Evolutionary conservation across 108 stramenopile species (phyloP).

Genomic region (Nitzschia inconspicua): DNA sequence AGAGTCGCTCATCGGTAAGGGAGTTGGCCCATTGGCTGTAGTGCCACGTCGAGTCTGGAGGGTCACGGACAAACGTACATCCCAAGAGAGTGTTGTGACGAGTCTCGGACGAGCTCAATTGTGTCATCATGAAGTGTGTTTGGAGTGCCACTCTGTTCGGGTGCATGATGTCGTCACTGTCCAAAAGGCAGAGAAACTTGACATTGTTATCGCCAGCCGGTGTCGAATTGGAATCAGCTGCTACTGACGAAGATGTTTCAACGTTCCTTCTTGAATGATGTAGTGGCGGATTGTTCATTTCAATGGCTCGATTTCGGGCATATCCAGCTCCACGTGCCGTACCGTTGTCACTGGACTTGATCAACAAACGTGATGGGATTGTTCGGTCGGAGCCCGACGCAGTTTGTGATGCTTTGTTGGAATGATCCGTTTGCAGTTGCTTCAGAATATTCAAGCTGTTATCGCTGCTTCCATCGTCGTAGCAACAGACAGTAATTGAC

Average conservation of each 20-base stretch:
- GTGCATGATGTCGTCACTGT: constrained; percentile 85
- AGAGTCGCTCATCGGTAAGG: constrained; percentile 65
- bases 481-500: constrained; percentile 69
- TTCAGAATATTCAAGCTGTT: constrained; percentile 45
- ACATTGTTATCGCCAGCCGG: neutral
- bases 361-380: constrained; percentile 24
- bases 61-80: constrained; percentile 77
- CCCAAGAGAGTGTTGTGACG: constrained; percentile 62
- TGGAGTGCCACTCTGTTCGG: constrained; percentile 69
- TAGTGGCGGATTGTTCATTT: constrained; percentile 20
- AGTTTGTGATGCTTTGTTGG: neutral
- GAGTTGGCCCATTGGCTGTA: constrained; percentile 86
- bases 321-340: constrained; percentile 68
- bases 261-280: too few relatives aligned
- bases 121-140: constrained; percentile 41
- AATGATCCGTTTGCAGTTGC: constrained; percentile 12
- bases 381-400: neutral
- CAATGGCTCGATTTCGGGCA: constrained; percentile 77
- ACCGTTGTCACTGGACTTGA: constrained; percentile 27
- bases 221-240: neutral
- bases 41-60: constrained; percentile 84
- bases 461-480: constrained; percentile 78
- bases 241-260: too few relatives aligned
- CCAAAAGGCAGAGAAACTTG: constrained; percentile 71
- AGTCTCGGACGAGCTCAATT: constrained; percentile 15